Conservation (phyloP, 2,329 filamentous ascomycete species). For the Nemania sp. region DNA sequence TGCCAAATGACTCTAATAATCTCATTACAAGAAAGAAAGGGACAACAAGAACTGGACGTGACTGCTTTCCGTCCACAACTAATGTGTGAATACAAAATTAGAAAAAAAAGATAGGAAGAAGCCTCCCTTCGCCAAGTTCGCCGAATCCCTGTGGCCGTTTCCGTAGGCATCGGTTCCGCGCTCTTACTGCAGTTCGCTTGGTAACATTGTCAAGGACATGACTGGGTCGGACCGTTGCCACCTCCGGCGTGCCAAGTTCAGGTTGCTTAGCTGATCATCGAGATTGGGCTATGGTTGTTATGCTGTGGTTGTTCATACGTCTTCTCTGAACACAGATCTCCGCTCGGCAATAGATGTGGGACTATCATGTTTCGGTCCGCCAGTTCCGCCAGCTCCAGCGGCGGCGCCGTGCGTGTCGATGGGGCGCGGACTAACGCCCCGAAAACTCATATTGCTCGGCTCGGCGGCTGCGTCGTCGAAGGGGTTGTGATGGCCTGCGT, state of each 20-base stretch:
- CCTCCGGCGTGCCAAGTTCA: background rate
- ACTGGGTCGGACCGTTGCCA: too few relatives aligned
- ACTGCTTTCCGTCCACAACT: background rate
- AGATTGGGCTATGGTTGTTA: background rate
- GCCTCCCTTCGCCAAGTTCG: too few relatives aligned
- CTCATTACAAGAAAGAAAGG: constrained; percentile 1
- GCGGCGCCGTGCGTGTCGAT: constrained; percentile 46
- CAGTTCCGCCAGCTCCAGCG: constrained; percentile 11
- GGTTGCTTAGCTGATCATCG: background rate
- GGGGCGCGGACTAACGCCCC: constrained; percentile 78
- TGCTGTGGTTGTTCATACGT: constrained; percentile 28
- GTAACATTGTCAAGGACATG: too few relatives aligned
- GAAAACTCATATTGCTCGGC: constrained; percentile 61
- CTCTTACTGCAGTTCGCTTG: too few relatives aligned
- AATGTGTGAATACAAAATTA: background rate
- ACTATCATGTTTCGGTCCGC: constrained; percentile 28
- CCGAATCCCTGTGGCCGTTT: too few relatives aligned
- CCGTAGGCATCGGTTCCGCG: too few relatives aligned
- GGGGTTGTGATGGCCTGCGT: constrained; percentile 58
- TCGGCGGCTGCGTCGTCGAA: constrained; percentile 70
- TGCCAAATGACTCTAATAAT: constrained; percentile 1
- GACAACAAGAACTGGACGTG: background rate
- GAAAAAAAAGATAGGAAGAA: too few relatives aligned
- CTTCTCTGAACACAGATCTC: constrained; percentile 37
- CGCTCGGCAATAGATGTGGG: constrained; percentile 35